phyloP scores from a whole-genome alignment of 2,329 filamentous ascomycete species.

The Neofusicoccum sp. region DNA sequence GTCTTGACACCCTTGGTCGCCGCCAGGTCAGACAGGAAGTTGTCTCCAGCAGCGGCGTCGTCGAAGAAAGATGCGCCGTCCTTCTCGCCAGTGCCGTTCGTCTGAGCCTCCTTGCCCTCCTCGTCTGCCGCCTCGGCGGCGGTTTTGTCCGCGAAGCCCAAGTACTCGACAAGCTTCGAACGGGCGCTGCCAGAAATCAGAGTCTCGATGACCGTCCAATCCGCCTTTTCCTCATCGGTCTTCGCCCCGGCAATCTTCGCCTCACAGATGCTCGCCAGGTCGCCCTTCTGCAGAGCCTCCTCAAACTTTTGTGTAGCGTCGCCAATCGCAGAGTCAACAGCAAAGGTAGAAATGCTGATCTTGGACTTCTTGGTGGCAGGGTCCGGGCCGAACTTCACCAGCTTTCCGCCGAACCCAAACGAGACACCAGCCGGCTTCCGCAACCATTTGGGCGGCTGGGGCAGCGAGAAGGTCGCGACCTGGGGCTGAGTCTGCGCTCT shows the following conservation, averaged over 20 bases:
- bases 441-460: slow-evolving; percentile 85
- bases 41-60: slow-evolving; percentile 68
- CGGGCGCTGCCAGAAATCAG: slow-evolving; percentile 82
- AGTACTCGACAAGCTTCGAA: slow-evolving; percentile 79
- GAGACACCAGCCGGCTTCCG: slow-evolving; percentile 80
- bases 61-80: slow-evolving; percentile 74
- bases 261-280: slow-evolving; percentile 77
- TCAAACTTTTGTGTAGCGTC: slow-evolving; percentile 84
- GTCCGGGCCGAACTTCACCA: slow-evolving; percentile 73
- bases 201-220: slow-evolving; percentile 93
- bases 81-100: slow-evolving; percentile 41
- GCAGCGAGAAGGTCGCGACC: slow-evolving; percentile 81
- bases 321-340: slow-evolving; percentile 82
- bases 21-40: slow-evolving; percentile 80
- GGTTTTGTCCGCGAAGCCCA: slow-evolving; percentile 71
- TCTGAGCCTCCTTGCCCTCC: slow-evolving; percentile 45
- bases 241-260: slow-evolving; percentile 71
- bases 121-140: slow-evolving; percentile 47
- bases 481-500: slow-evolving; percentile 90
- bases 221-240: slow-evolving; percentile 87
- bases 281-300: slow-evolving; percentile 71
- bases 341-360: slow-evolving; percentile 81
- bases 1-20: slow-evolving; percentile 90
- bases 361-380: slow-evolving; percentile 65
- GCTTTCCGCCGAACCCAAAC: slow-evolving; percentile 93